These are phyloP conservation scores for Gossypium anomalum DNA, from an alignment of 345 rosid species.

Conservation along the genomic window DNA sequence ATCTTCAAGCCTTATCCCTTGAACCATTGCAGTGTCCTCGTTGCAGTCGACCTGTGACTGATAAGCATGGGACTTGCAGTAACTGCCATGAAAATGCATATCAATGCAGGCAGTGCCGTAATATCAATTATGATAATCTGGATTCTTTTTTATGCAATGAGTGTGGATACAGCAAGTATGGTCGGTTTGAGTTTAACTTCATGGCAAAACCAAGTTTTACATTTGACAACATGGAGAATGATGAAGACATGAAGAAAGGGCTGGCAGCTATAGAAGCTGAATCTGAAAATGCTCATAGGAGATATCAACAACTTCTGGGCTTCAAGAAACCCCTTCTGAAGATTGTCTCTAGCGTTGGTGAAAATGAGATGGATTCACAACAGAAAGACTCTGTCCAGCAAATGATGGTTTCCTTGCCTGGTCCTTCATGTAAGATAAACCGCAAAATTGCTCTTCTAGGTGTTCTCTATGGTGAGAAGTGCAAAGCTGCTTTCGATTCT, in stretches of 20 bases:
- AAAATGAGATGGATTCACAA: constrained; percentile 96
- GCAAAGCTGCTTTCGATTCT: constrained; percentile 99
- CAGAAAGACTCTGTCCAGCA: constrained; percentile 99
- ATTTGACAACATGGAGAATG: constrained; percentile 98
- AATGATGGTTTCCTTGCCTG: constrained; percentile 98
- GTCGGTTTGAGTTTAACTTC: constrained; percentile 97
- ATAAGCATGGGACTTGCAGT: constrained; percentile 94
- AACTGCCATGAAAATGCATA: constrained; percentile 99
- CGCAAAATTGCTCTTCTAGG: constrained; percentile 98
- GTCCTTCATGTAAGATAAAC: constrained; percentile 96
- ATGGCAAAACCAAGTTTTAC: constrained; percentile 98
- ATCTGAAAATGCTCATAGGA: constrained; percentile 99
- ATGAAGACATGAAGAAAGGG: constrained; percentile 98
- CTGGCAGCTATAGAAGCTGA: constrained; percentile 95
- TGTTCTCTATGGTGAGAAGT: constrained; percentile 96
- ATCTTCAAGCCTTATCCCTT: constrained; percentile 96
- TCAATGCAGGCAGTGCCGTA: constrained; percentile 99
- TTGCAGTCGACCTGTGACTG: constrained; percentile 92
- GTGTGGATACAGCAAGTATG: constrained; percentile 97
- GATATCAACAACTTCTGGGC: constrained; percentile 98
- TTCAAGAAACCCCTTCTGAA: constrained; percentile 97
- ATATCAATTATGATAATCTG: constrained; percentile 91
- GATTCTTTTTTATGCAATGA: constrained; percentile 98
- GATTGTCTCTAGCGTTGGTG: constrained; percentile 96
- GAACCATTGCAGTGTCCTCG: constrained; percentile 99